A percentile compares a stretch with the other conserved stretches of the same genome.
These are phyloP conservation scores for Fusarium nematophilum DNA, from an alignment of 2,329 filamentous ascomycete species.

Conservation along the genomic window DNA sequence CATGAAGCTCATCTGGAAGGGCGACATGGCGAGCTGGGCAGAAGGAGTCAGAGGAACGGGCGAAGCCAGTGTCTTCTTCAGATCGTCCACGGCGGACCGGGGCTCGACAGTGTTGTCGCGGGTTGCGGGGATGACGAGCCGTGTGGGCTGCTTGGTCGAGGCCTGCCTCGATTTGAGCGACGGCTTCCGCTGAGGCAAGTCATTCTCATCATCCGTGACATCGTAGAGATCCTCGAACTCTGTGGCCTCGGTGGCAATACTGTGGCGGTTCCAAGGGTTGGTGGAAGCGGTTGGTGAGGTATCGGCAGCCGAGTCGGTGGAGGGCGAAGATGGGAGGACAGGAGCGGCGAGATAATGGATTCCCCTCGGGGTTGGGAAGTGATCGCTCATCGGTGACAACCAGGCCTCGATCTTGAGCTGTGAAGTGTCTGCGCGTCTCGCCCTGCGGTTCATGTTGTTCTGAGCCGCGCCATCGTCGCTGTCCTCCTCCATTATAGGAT, in stretches of 20 bases:
- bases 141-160: conserved; percentile 52
- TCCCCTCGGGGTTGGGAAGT: conserved; percentile 80
- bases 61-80: conserved; percentile 62
- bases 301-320: conserved; percentile 63
- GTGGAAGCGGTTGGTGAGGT: conserved; percentile 67
- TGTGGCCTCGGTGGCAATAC: conserved; percentile 71
- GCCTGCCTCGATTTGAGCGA: conserved; percentile 57
- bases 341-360: conserved; percentile 73
- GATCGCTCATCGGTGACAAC: conserved; percentile 69
- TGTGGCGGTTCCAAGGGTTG: conserved; percentile 72
- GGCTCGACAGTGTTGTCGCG: conserved; percentile 50
- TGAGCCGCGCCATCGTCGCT: conserved; percentile 52
- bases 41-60: conserved; percentile 73
- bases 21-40: conserved; percentile 79
- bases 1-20: conserved; percentile 78
- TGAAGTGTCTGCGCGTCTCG: conserved; percentile 48
- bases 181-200: conserved; percentile 40
- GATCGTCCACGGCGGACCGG: conserved; percentile 57
- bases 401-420: conserved; percentile 67
- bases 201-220: conserved; percentile 81
- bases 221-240: conserved; percentile 92
- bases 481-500: conserved; percentile 73
- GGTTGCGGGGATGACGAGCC: conserved; percentile 64
- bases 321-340: conserved; percentile 70
- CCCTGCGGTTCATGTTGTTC: conserved; percentile 33